Base-by-base conservation (phyloP, 306 rosid species). In the Sphenostylis stenocarpa region DNA sequence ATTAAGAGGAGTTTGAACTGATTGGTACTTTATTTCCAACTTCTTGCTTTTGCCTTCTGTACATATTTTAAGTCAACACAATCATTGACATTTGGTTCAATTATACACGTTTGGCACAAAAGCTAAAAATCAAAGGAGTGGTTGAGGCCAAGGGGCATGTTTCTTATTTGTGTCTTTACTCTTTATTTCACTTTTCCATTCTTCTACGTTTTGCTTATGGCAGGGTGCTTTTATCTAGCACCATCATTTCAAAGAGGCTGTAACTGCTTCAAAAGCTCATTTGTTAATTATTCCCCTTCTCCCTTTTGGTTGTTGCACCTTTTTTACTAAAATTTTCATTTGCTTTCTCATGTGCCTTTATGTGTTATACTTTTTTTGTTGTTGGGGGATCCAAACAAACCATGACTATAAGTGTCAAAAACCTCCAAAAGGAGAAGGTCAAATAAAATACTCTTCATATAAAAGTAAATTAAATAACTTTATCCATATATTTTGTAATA, bases 291-390 rank as follows among this genome's bases (percentile, higher is more conserved):
- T 69, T 71, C 71, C 49, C 49, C 48, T 77, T 39, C 78, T 58
- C 67, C 29, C 11, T 38, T 28, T 77, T 70, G 86, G 80, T 75
- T 70, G 77, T 63, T 78, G 51, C 79, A 70, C 64, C 57, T 77
- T 74, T 74, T 76, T 72, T 48, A 76, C 77, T 13, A 20, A 14
- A 73, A 48, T 41, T 77, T 51, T 68, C 16, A 60, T 60, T 16
- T 60, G 19, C 75, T 67, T 62, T 74, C 60, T 49, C 83, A 73
- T 61, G 70, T 47, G 44, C 60, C 23, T 66, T 65, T 77, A 11
- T 12, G 31, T 76, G 77, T 58, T 70, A 75, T 79, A 38, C 14
- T 1, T 57, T 64, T 38, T 73, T 65, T 28, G 26, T 72, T 72
- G n/a, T n/a, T n/a, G n/a, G 69, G 44, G 62, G 55, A 60, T 52